Conservation (phyloP, 2,329 filamentous ascomycete species). For the Aspergillus melleus region DNA sequence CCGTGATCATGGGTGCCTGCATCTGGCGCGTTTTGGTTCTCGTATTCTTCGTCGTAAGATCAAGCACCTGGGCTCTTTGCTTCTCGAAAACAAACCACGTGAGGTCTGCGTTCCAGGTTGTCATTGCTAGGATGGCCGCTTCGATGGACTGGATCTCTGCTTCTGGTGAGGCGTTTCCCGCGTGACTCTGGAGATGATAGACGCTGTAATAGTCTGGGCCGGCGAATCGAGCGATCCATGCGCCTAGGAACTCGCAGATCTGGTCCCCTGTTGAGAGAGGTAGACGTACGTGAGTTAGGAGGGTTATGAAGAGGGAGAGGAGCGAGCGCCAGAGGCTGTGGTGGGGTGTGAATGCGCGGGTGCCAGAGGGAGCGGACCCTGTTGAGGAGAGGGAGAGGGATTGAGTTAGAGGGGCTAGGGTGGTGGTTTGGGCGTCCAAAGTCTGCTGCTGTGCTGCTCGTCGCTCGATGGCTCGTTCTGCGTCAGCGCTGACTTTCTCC, state of each 20-base stretch:
- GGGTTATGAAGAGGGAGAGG: slow-evolving; percentile 38
- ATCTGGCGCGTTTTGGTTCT: slow-evolving; percentile 29
- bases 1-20: slow-evolving; percentile 3
- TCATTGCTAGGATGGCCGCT: slow-evolving; percentile 39
- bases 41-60: slow-evolving; percentile 14
- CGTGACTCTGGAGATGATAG: background rate
- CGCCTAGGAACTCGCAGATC: slow-evolving; percentile 40
- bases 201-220: slow-evolving; percentile 35
- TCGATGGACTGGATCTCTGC: slow-evolving; percentile 27
- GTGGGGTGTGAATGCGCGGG: slow-evolving; percentile 39
- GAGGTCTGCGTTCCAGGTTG: slow-evolving; percentile 43
- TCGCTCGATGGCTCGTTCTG: slow-evolving; percentile 36
- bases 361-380: slow-evolving; percentile 17
- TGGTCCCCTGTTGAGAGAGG: slow-evolving; percentile 42
- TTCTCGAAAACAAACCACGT: slow-evolving; percentile 43
- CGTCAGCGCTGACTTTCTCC: slow-evolving; percentile 38
- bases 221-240: slow-evolving; percentile 37
- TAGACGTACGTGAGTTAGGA: slow-evolving; percentile 41
- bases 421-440: background rate
- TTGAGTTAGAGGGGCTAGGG: slow-evolving; percentile 15
- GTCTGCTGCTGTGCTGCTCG: slow-evolving; percentile 18
- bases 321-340: slow-evolving; percentile 42
- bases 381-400: slow-evolving; percentile 19
- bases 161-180: background rate
- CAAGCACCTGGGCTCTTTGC: slow-evolving; percentile 13